phyloP scores from a whole-genome alignment of 2,329 filamentous ascomycete species.

The Thermochaetoides dissita region DNA sequence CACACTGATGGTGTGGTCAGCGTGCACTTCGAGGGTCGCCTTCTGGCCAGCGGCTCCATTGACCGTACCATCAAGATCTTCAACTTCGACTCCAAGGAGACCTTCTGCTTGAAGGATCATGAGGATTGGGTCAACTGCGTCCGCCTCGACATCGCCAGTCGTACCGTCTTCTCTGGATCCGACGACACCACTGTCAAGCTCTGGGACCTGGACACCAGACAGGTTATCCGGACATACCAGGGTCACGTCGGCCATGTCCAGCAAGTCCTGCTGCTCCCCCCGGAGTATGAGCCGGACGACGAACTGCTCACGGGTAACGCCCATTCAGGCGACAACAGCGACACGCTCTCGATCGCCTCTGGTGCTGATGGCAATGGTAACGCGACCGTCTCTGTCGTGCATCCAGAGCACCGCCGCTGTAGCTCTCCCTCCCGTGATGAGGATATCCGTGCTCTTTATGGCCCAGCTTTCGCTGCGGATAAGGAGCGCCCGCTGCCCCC shows the following conservation, averaged over 20 bases:
- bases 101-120: conserved; percentile 69
- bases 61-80: conserved; percentile 86
- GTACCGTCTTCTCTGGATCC: conserved; percentile 81
- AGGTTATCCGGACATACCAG: conserved; percentile 63
- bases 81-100: conserved; percentile 75
- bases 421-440: conserved; percentile 17
- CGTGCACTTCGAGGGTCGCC: conserved; percentile 72
- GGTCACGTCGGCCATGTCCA: conserved; percentile 94
- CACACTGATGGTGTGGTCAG: conserved; percentile 75
- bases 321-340: conserved; percentile 30
- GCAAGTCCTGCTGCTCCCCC: conserved; percentile 70
- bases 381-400: conserved; percentile 11
- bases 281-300: conserved; percentile 81
- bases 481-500: conserved; percentile 58
- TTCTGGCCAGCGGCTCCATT: conserved; percentile 76
- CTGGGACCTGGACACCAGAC: conserved; percentile 79
- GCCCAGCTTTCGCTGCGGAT: conserved; percentile 47
- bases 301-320: conserved; percentile 30
- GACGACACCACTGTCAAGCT: conserved; percentile 85
- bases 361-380: conserved; percentile 29
- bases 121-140: conserved; percentile 96
- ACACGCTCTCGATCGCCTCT: conserved; percentile 37
- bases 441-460: conserved; percentile 42
- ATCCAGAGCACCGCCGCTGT: conserved; percentile 10
- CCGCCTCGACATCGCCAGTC: conserved; percentile 64